These are phyloP conservation scores for Decorospora gaudefroyi DNA, from an alignment of 2,329 filamentous ascomycete genomes.

Conservation along the genomic window DNA sequence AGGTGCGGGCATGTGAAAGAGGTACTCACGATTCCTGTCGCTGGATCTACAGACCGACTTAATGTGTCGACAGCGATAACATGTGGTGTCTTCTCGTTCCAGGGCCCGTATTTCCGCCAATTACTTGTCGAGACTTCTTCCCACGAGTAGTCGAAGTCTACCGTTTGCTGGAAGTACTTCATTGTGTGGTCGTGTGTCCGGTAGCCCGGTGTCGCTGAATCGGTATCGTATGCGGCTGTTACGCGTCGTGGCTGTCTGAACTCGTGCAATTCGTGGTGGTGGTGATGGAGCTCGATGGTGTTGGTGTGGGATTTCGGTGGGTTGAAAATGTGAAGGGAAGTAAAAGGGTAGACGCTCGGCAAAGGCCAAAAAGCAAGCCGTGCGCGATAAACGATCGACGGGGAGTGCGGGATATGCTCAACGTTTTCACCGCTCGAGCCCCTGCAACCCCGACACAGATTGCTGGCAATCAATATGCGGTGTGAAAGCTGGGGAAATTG, in stretches of 20 bases:
- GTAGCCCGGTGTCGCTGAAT: conserved; percentile 2
- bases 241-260: not conserved
- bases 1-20: conserved; percentile 15
- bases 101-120: conserved; percentile 98
- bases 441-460: conserved; percentile 4
- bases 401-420: conserved; percentile 20
- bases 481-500: conserved; percentile 5
- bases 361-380: conserved; percentile 24
- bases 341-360: conserved; percentile 20
- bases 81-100: conserved; percentile 98
- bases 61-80: conserved; percentile 95
- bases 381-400: conserved; percentile 23
- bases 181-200: conserved; percentile 56
- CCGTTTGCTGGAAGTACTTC: conserved; percentile 92
- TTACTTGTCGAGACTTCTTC: conserved; percentile 96
- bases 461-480: conserved; percentile 4
- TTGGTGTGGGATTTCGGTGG: conserved; percentile 12
- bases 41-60: conserved; percentile 67
- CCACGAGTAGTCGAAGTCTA: conserved; percentile 98
- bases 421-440: conserved; percentile 20
- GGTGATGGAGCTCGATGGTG: conserved; percentile 13
- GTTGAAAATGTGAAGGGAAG: conserved; percentile 16
- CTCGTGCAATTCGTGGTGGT: not conserved
- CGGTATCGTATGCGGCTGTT: conserved; percentile 7
- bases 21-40: conserved; percentile 67